Conservation (phyloP, 163 green algal genomes). For the Scenedesmus sp. region DNA sequence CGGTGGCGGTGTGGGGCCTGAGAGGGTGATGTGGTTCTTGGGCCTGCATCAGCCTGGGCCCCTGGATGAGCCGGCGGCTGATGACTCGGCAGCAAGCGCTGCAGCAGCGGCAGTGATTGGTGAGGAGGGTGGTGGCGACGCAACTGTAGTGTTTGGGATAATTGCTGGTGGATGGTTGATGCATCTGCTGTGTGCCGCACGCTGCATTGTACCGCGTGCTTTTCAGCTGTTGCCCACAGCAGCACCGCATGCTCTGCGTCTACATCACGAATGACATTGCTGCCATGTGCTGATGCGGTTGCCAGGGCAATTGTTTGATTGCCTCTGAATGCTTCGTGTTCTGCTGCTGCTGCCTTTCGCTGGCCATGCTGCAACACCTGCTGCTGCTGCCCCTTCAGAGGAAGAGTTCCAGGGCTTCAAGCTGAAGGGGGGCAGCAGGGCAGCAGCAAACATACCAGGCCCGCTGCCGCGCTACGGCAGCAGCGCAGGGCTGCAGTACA, state of each 20-base stretch:
- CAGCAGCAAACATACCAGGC: slow-evolving; percentile 49
- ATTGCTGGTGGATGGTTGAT: neutral
- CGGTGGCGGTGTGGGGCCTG: slow-evolving; percentile 22
- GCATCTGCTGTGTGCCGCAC: neutral
- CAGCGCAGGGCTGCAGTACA: slow-evolving; percentile 52
- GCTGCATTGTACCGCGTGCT: neutral
- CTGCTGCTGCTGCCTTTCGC: neutral
- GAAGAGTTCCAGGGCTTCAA: slow-evolving; percentile 54
- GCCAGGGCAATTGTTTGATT: no score
- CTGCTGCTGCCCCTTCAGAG: slow-evolving; percentile 10
- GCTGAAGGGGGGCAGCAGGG: slow-evolving; percentile 26
- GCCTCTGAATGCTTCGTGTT: no score
- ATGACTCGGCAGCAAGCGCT: slow-evolving; percentile 44
- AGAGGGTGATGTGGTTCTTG: slow-evolving; percentile 62
- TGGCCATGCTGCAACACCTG: neutral
- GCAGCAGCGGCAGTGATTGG: slow-evolving; percentile 55
- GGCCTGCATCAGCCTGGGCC: slow-evolving; percentile 57
- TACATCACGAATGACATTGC: no score
- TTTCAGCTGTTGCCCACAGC: no score
- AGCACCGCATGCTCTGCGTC: no score
- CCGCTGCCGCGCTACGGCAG: slow-evolving; percentile 65
- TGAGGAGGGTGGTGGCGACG: neutral
- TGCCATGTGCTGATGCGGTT: no score
- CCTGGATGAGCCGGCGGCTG: slow-evolving; percentile 55
- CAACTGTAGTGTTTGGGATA: neutral